A percentile compares a stretch with the other conserved stretches of the same genome.
These are phyloP conservation scores for Solanum dulcamara DNA, from an alignment of 257 asterid genomes.

Conservation along the genomic window DNA sequence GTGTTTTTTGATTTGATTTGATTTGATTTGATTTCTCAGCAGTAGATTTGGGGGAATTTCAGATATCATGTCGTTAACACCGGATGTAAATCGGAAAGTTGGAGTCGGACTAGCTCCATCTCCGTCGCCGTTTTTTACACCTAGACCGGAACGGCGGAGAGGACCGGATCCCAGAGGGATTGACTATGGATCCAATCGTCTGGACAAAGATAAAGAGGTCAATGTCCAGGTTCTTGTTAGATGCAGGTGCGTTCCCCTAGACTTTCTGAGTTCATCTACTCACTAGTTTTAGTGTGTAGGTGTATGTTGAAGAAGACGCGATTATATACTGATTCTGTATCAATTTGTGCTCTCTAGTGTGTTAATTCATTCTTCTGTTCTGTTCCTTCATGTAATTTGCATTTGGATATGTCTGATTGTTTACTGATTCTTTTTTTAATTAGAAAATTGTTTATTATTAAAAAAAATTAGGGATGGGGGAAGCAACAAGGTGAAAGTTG, in stretches of 20 bases:
- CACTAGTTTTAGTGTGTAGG: neutral
- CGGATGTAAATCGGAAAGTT: slow-evolving; percentile 39
- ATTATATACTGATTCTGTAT: neutral
- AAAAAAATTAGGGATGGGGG: neutral
- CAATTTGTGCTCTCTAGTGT: neutral
- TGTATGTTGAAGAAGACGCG: neutral
- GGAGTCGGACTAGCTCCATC: slow-evolving; percentile 53
- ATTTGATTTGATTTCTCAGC: neutral
- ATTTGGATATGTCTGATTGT: neutral
- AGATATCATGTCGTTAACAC: slow-evolving; percentile 51
- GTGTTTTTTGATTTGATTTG: neutral
- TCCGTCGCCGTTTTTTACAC: slow-evolving; percentile 68
- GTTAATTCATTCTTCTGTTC: neutral
- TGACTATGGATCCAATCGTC: slow-evolving; percentile 37
- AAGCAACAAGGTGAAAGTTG: neutral
- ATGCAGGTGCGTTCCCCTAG: slow-evolving; percentile 44
- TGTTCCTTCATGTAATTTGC: neutral
- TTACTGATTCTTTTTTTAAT: neutral
- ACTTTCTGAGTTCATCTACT: neutral
- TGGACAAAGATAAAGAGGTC: slow-evolving; percentile 59
- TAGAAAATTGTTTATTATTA: too few relatives aligned
- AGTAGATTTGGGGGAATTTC: neutral
- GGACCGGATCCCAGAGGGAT: slow-evolving; percentile 42
- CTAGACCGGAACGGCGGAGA: slow-evolving; percentile 64
- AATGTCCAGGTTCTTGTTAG: slow-evolving; percentile 80